Evolutionary conservation across 192 early-diverging fungal species (phyloP).

Genomic region (Spizellomyces punctatus): DNA sequence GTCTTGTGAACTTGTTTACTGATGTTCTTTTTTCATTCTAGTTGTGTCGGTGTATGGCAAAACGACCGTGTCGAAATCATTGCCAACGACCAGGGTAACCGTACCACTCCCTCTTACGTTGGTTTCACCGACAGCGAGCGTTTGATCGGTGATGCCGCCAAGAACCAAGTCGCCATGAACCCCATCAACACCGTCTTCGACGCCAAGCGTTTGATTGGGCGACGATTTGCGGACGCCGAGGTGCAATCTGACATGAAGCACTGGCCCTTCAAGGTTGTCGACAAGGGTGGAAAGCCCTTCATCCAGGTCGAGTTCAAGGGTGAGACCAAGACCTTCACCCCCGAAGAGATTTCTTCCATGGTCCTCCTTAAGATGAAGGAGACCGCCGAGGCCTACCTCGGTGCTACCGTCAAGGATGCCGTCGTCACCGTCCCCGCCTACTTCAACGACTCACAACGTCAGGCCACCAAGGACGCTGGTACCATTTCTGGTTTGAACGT

Average conservation of each 20-base stretch:
- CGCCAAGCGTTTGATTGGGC: slow-evolving; percentile 98
- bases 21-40: background rate
- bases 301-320: slow-evolving; percentile 94
- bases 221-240: slow-evolving; percentile 85
- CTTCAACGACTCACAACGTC: slow-evolving; percentile 99
- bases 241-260: slow-evolving; percentile 99
- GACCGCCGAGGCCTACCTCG: slow-evolving; percentile 86
- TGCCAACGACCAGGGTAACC: slow-evolving; percentile 99
- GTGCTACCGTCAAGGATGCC: slow-evolving; percentile 83
- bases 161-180: slow-evolving; percentile 99
- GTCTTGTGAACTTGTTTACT: background rate
- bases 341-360: slow-evolving; percentile 97
- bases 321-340: slow-evolving; percentile 94
- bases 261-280: slow-evolving; percentile 96
- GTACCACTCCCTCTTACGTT: slow-evolving; percentile 97
- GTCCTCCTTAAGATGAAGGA: slow-evolving; percentile 98
- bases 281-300: slow-evolving; percentile 84
- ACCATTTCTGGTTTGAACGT: slow-evolving; percentile 95
- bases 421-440: slow-evolving; percentile 98
- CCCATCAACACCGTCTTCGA: slow-evolving; percentile 98
- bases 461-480: slow-evolving; percentile 99
- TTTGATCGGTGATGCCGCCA: slow-evolving; percentile 98
- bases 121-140: slow-evolving; percentile 97
- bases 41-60: slow-evolving; percentile 65
- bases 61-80: slow-evolving; percentile 91